Percentiles rank a stretch among this genome's conserved stretches.
Conservation (phyloP, 306 rosid species). For the Dicorynia guianensis region DNA sequence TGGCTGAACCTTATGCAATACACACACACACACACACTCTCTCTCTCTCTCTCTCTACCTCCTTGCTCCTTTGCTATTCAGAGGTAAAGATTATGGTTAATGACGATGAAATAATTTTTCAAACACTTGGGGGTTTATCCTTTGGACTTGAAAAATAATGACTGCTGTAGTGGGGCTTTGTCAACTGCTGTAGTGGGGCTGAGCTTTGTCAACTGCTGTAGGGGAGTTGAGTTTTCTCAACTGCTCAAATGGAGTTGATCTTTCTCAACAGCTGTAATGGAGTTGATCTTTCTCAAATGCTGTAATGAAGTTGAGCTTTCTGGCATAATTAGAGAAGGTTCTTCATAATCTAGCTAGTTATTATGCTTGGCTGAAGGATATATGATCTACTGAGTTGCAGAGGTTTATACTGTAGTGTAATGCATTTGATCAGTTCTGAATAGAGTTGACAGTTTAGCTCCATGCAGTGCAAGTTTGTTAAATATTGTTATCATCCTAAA, state of each 20-base stretch:
- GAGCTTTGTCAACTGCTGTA: not conserved
- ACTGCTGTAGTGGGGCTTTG: too few species aligned
- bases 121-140: too few species aligned
- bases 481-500: not conserved
- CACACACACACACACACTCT: too few species aligned
- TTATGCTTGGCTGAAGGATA: constrained; percentile 7
- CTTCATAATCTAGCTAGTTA: not conserved
- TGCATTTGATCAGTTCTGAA: not conserved
- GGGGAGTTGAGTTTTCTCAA: not conserved
- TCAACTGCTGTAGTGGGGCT: not conserved
- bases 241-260: too few species aligned
- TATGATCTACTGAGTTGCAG: not conserved
- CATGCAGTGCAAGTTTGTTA: not conserved
- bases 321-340: not conserved
- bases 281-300: not conserved
- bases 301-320: not conserved
- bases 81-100: not conserved
- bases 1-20: not conserved
- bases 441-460: not conserved
- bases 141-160: too few species aligned
- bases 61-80: not conserved
- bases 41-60: not conserved
- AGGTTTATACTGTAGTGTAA: not conserved
- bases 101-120: not conserved
- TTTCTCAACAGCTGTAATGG: not conserved